Percentiles rank a stretch among this genome's conserved stretches.
These are phyloP conservation scores for Pythium biforme DNA, from an alignment of 352 stramenopile genomes.

Conservation along the genomic window DNA sequence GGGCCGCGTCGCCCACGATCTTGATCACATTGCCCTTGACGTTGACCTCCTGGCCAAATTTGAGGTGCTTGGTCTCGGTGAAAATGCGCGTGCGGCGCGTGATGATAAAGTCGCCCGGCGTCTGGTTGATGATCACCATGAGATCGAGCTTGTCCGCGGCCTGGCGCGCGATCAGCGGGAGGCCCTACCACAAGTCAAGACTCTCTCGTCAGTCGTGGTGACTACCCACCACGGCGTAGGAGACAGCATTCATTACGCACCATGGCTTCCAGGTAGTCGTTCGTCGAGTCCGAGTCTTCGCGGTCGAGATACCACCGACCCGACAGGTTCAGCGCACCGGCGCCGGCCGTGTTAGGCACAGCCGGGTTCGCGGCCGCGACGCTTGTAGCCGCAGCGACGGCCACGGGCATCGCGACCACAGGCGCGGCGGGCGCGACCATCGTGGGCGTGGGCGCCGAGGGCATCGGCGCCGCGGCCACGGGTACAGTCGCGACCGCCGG, in stretches of 20 bases:
- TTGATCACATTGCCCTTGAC: conserved; percentile 89
- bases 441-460: conserved; percentile 24
- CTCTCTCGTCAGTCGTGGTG: too few relatives aligned
- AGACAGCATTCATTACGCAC: conserved; percentile 23
- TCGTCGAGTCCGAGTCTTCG: conserved; percentile 88
- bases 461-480: conserved; percentile 33
- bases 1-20: conserved; percentile 65
- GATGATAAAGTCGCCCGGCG: conserved; percentile 80
- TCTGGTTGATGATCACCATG: conserved; percentile 89
- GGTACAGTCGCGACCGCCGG: conserved; percentile 24
- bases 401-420: conserved; percentile 20
- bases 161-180: conserved; percentile 84
- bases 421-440: conserved; percentile 23
- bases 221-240: too few relatives aligned
- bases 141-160: conserved; percentile 86
- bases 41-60: conserved; percentile 86
- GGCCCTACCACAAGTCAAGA: conserved; percentile 32
- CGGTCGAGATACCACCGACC: conserved; percentile 84
- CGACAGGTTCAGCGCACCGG: conserved; percentile 76
- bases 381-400: conserved; percentile 22
- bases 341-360: conserved; percentile 70
- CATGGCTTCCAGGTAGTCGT: conserved; percentile 89
- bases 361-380: conserved; percentile 37
- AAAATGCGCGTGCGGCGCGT: conserved; percentile 88
- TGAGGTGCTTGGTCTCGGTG: conserved; percentile 87